Evolutionary conservation across 2,329 filamentous ascomycete genomes (phyloP).

Genomic region (Nemania sp.): DNA sequence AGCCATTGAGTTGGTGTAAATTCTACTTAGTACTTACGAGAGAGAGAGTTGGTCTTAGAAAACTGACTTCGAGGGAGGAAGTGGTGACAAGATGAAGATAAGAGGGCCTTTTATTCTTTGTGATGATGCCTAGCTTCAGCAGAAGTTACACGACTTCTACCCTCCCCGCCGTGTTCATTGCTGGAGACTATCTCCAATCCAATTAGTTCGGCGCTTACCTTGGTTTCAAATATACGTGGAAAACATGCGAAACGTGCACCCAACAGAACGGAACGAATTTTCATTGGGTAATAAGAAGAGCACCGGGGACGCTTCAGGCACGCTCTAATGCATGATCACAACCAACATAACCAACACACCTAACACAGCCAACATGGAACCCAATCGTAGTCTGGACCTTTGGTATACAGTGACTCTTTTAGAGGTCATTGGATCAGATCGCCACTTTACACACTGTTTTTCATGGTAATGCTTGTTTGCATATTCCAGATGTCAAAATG

Average conservation of each 20-base stretch:
- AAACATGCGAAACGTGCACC: conserved; percentile 1
- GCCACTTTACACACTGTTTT: no score
- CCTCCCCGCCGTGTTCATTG: not conserved
- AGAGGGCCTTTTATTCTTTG: not conserved
- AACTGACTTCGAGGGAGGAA: not conserved
- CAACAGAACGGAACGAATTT: conserved; percentile 2
- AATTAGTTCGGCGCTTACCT: no score
- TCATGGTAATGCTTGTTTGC: no score
- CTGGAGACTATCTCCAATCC: not conserved
- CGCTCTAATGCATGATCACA: not conserved
- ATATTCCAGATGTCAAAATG: no score
- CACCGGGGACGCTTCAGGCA: not conserved
- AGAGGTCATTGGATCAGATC: no score
- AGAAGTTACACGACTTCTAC: not conserved
- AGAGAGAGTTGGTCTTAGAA: not conserved
- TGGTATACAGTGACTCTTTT: not conserved
- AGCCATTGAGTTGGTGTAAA: conserved; percentile 3
- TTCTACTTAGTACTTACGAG: not conserved
- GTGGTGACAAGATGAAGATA: not conserved
- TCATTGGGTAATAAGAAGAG: conserved; percentile 2
- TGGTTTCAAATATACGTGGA: not conserved
- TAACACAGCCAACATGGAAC: conserved; percentile 2
- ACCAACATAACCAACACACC: not conserved
- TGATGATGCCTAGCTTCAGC: not conserved
- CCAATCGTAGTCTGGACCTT: not conserved